Evolutionary conservation across 768 basidiomycete species (phyloP).

Genomic region (Boletus subcaerulescens): DNA sequence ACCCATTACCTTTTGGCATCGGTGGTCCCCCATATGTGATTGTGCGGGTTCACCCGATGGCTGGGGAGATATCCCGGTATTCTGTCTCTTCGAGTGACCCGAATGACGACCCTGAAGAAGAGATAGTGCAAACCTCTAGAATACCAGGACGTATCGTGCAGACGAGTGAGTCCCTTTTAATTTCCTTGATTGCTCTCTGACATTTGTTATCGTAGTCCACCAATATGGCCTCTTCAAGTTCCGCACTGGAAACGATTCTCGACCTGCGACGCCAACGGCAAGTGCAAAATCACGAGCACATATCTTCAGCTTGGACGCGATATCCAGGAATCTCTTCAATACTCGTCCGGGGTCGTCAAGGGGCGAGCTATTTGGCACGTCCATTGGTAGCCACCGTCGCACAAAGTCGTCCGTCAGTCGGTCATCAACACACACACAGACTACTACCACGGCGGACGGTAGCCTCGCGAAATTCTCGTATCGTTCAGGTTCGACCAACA

Average conservation of each 20-base stretch:
- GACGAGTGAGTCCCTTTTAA: conserved; percentile 59
- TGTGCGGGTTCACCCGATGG: conserved; percentile 79
- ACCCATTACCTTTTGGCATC: conserved; percentile 74
- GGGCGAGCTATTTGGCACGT: conserved; percentile 74
- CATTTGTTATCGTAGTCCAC: conserved; percentile 53
- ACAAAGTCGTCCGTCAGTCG: conserved; percentile 67
- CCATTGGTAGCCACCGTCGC: conserved; percentile 61
- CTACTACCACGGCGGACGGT: conserved; percentile 64
- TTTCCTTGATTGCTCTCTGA: not conserved
- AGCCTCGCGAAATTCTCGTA: conserved; percentile 71
- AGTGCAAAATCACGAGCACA: conserved; percentile 69
- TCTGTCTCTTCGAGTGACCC: conserved; percentile 73
- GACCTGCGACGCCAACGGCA: conserved; percentile 84
- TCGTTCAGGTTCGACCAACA: conserved; percentile 63
- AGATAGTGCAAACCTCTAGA: conserved; percentile 73
- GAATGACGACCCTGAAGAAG: conserved; percentile 72
- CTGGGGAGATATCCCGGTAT: conserved; percentile 78
- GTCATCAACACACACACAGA: conserved; percentile 69
- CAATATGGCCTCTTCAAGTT: conserved; percentile 90
- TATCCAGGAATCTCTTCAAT: conserved; percentile 86
- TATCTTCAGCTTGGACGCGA: conserved; percentile 87
- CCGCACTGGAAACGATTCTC: conserved; percentile 68
- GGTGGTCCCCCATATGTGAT: conserved; percentile 71
- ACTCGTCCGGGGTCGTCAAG: conserved; percentile 63
- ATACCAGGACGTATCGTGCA: conserved; percentile 76